phyloP scores from a whole-genome alignment of 108 stramenopile genomes.

The Phaeodactylum tricornutum region DNA sequence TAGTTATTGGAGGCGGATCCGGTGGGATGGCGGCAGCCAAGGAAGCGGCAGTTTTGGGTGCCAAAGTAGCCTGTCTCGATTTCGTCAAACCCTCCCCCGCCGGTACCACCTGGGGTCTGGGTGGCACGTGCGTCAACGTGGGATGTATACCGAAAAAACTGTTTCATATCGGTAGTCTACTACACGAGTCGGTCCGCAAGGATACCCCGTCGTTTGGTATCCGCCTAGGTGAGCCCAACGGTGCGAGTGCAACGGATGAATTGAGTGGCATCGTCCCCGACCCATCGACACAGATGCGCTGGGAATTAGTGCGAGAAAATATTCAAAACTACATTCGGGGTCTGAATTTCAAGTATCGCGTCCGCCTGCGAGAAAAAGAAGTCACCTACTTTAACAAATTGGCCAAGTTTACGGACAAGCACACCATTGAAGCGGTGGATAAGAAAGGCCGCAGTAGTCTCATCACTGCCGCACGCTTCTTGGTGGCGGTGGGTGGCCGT shows the following conservation, averaged over 20 bases:
- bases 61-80: constrained; percentile 90
- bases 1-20: constrained; percentile 96
- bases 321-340: constrained; percentile 94
- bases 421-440: constrained; percentile 78
- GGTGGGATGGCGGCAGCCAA: constrained; percentile 90
- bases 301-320: constrained; percentile 66
- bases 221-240: background rate
- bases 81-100: constrained; percentile 93
- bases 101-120: constrained; percentile 94
- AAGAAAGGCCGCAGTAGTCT: constrained; percentile 62
- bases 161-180: constrained; percentile 82
- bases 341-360: constrained; percentile 95
- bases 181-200: constrained; percentile 38
- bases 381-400: constrained; percentile 89
- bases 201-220: constrained; percentile 76
- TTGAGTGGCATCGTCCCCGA: background rate
- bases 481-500: constrained; percentile 95
- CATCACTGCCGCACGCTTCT: constrained; percentile 73
- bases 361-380: constrained; percentile 86
- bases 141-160: constrained; percentile 99
- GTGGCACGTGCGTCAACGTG: constrained; percentile 96
- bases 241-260: background rate
- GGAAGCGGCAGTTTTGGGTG: constrained; percentile 88
- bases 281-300: constrained; percentile 24
- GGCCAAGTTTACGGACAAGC: constrained; percentile 72